Percentiles rank a stretch among this genome's conserved stretches.
These are phyloP conservation scores for Cubamyces lactineus DNA, from an alignment of 768 basidiomycete species.

Conservation along the genomic window DNA sequence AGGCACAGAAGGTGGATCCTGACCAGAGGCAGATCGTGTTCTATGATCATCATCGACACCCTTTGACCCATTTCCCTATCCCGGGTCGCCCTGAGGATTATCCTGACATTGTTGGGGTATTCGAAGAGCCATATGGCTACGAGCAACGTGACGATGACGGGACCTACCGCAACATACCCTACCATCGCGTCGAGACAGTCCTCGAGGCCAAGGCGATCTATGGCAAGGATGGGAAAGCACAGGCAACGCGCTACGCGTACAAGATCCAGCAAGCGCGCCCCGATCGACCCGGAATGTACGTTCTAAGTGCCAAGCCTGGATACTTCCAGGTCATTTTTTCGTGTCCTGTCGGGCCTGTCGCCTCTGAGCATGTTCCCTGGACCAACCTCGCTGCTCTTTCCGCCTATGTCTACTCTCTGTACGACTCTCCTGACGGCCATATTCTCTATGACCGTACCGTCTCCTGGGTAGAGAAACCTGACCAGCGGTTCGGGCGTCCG, in stretches of 20 bases:
- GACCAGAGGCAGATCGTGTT: neutral
- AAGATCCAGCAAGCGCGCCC: conserved; percentile 11
- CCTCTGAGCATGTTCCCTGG: neutral
- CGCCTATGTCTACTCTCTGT: conserved; percentile 6
- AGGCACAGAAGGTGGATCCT: too few species aligned
- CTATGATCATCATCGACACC: neutral
- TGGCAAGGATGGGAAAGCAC: neutral
- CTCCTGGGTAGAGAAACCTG: neutral
- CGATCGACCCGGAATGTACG: conserved; percentile 1
- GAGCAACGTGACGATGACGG: neutral
- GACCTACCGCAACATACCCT: neutral
- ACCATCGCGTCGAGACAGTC: neutral
- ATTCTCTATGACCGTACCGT: conserved; percentile 10
- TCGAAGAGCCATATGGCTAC: neutral
- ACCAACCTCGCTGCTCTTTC: neutral
- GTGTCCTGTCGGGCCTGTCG: neutral
- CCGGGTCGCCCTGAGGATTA: neutral
- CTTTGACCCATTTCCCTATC: neutral
- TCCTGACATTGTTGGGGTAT: neutral
- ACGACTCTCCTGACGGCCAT: conserved; percentile 5
- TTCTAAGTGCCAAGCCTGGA: neutral
- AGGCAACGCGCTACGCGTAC: neutral
- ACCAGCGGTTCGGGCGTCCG: neutral
- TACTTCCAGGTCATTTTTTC: conserved; percentile 12
- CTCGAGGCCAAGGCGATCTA: conserved; percentile 4